Base-by-base conservation (phyloP, 352 stramenopile genomes). In the Globisporangium camurandrum region DNA sequence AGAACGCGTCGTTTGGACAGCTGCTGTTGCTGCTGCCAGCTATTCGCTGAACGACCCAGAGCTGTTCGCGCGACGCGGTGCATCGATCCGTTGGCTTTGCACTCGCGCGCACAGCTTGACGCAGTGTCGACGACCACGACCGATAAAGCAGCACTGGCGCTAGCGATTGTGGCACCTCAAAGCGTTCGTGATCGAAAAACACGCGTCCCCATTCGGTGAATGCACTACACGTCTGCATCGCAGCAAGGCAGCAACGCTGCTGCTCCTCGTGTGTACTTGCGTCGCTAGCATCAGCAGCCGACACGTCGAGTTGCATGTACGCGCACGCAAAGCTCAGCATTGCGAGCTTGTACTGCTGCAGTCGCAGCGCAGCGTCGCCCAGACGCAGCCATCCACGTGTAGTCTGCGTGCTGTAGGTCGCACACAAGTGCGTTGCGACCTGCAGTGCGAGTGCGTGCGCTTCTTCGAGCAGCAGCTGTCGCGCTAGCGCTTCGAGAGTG, bases 281-380 rank as follows among this genome's bases (percentile, higher is more conserved):
- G 4, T 54, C 34, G 6, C 7, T 11, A 14, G 16, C 48, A 46
- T 31, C 39, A n/a, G 12, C 23, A 4, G 17, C 19, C 19, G 45
- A 27, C 39, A 62, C 16, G 36, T 42, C 7, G 11, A 16, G 8
- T n/a, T 28, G 38, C 57, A 48, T 16, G 38, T 34, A 19, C 38
- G n/a, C 46, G 27, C 66, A 37, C 27, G 54, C 64, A 23, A 63
- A 74, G 48, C 61, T 65, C 23, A 76, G 64, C 53, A 76, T 76
- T 2, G 64, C 55, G 12, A 74, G 61, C 40, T 74, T 76, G 38
- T 48, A 40, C n/a, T 38, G 41, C 24, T 53, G 37, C 27, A 31
- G 28, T 0, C 57, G 31, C 19, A 71, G 39, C 4, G 67, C 64
- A n/a, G 58, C 53, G 30, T 76, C 67, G 3, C 54, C 61, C 1